phyloP scores from a whole-genome alignment of 2,329 filamentous ascomycete species.

The Alternaria arbusti region DNA sequence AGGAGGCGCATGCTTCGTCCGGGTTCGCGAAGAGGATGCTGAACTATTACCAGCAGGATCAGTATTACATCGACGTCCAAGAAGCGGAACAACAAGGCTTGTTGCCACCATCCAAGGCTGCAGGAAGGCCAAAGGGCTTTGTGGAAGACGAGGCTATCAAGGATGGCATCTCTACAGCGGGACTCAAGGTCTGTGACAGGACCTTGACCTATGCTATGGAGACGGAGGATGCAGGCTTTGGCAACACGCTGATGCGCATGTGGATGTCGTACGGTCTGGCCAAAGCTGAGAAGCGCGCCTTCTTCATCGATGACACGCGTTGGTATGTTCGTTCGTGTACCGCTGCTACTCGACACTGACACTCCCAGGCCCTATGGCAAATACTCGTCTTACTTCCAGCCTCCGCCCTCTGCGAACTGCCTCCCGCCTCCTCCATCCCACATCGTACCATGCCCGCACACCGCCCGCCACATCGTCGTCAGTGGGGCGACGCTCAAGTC shows the following conservation, averaged over 20 bases:
- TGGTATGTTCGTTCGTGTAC: slow-evolving; percentile 59
- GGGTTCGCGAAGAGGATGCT: slow-evolving; percentile 42
- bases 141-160: slow-evolving; percentile 47
- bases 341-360: slow-evolving; percentile 18
- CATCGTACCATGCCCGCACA: slow-evolving; percentile 79
- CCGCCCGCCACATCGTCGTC: slow-evolving; percentile 75
- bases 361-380: slow-evolving; percentile 70
- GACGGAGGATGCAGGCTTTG: slow-evolving; percentile 75
- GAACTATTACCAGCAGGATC: slow-evolving; percentile 68
- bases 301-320: slow-evolving; percentile 84
- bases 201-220: slow-evolving; percentile 82
- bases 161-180: slow-evolving; percentile 33
- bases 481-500: slow-evolving; percentile 71
- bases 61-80: slow-evolving; percentile 74
- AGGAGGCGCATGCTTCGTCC: slow-evolving; percentile 36
- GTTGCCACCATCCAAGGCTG: slow-evolving; percentile 56
- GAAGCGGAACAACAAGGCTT: slow-evolving; percentile 72
- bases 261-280: slow-evolving; percentile 87
- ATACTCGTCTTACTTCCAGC: slow-evolving; percentile 74
- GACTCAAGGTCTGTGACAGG: slow-evolving; percentile 66
- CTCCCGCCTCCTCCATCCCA: slow-evolving; percentile 74
- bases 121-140: slow-evolving; percentile 47
- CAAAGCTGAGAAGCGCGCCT: slow-evolving; percentile 72
- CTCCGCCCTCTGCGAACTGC: slow-evolving; percentile 70
- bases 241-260: slow-evolving; percentile 75